Evolutionary conservation across 306 rosid genomes (phyloP).

Genomic region (Malus fusca): DNA sequence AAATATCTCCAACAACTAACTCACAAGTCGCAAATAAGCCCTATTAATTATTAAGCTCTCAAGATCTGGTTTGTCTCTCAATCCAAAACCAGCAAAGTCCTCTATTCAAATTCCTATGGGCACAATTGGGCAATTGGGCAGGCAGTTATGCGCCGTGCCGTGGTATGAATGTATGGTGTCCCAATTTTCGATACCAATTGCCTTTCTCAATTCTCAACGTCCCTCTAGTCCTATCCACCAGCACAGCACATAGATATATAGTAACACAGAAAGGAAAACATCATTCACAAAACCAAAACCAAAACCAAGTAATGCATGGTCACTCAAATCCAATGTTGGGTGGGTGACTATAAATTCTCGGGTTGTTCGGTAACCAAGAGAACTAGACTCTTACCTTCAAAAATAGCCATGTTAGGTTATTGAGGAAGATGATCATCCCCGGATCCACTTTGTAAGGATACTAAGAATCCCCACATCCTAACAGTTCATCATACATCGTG

Average conservation of each 20-base stretch:
- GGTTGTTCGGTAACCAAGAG: neutral
- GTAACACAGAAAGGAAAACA: neutral
- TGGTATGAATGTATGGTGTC: neutral
- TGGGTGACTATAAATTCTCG: no score
- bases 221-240: neutral
- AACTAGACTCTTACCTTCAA: neutral
- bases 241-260: neutral
- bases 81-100: neutral
- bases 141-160: neutral
- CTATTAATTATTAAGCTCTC: neutral
- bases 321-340: no score
- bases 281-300: neutral
- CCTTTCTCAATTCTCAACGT: neutral
- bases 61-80: neutral
- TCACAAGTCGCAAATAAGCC: neutral
- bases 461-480: no score
- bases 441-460: no score
- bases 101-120: no score
- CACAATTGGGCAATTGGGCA: no score
- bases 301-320: no score
- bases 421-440: no score
- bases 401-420: neutral
- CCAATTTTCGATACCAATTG: neutral
- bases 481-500: no score
- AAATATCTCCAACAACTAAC: neutral